Base-by-base conservation (phyloP, 176 grass and related monocot species). In the Ampelocalamus luodianensis region DNA sequence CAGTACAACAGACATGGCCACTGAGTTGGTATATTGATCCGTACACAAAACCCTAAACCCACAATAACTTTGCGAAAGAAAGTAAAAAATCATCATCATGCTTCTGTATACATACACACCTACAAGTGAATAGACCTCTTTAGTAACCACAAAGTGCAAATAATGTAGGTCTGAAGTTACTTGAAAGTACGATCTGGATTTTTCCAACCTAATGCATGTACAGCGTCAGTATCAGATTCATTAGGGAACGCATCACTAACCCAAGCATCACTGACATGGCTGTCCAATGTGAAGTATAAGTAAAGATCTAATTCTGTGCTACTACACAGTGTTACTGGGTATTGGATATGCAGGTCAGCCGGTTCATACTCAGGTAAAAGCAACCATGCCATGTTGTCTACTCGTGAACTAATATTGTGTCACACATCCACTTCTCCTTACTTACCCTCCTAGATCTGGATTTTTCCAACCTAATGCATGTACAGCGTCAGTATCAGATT, bases 11-110 rank as follows among this genome's bases (percentile, higher is more conserved):
- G 27, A 32, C 62, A 70, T 80, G 45, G 63, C 20, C 12, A 68
- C 20, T 9, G 5, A 62, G 8, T 46, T 62, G 36, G n/a, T 32
- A 26, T 17, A 36, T 61, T 36, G 26, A 68, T 60, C 46, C 12
- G 40, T 70, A 78, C 37, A 39, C 42, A 64, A 72, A 72, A 72
- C 5, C 46, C 61, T 79, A 79, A 64, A 64, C 42, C 40, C 32
- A n/a, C 8, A 62, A 16, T 63, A 39, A 51, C 9, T 65, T 59
- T 37, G 3, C 5, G 3, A 38, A 65, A 13, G 23, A 67, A 80
- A 65, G 16, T 43, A 4, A 56, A 38, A 69, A 69, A 40, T 1
- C 4, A 39, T 2, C 16, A 61, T n/a, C 23, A 12, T 60, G 49
- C 50, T 23, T 68, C 15, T 72, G 14, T 45, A 26, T 32, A 58